Percentiles rank a stretch among this genome's conserved stretches.
Evolutionary conservation across 768 basidiomycete species (phyloP).

Genomic region (Pulveroboletus sp.): DNA sequence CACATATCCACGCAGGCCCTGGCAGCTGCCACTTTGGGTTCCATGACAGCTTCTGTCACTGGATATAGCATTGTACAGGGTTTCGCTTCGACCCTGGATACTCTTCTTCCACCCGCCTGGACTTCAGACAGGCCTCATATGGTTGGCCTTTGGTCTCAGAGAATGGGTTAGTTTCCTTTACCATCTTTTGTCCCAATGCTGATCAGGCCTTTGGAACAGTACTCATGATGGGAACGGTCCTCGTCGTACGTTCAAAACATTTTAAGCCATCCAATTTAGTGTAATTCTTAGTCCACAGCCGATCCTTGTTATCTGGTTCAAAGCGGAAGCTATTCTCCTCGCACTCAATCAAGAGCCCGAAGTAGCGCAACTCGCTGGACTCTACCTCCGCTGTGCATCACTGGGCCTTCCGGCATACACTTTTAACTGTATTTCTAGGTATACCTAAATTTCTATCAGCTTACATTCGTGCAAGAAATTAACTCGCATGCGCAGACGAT

Average conservation of each 20-base stretch:
- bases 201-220: slow-evolving; percentile 34
- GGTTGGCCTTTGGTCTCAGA: slow-evolving; percentile 88
- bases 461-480: not conserved
- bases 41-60: slow-evolving; percentile 66
- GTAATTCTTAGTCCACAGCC: slow-evolving; percentile 29
- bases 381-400: slow-evolving; percentile 75
- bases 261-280: not conserved
- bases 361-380: slow-evolving; percentile 71
- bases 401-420: slow-evolving; percentile 78
- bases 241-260: slow-evolving; percentile 50
- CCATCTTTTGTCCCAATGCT: not conserved
- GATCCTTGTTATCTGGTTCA: slow-evolving; percentile 75
- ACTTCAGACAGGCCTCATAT: slow-evolving; percentile 80
- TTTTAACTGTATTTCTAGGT: slow-evolving; percentile 56
- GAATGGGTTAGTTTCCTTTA: slow-evolving; percentile 61
- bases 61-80: slow-evolving; percentile 72
- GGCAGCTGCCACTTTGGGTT: slow-evolving; percentile 75
- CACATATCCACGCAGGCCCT: slow-evolving; percentile 89
- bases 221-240: slow-evolving; percentile 54
- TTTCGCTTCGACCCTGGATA: slow-evolving; percentile 83
- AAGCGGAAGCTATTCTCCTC: slow-evolving; percentile 75
- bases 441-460: not conserved
- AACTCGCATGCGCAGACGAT: slow-evolving; percentile 31
- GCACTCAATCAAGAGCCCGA: slow-evolving; percentile 77
- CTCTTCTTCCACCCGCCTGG: slow-evolving; percentile 93